Conservation (phyloP, 495 filamentous ascomycete genomes). For the Penicillium verhagenii region DNA sequence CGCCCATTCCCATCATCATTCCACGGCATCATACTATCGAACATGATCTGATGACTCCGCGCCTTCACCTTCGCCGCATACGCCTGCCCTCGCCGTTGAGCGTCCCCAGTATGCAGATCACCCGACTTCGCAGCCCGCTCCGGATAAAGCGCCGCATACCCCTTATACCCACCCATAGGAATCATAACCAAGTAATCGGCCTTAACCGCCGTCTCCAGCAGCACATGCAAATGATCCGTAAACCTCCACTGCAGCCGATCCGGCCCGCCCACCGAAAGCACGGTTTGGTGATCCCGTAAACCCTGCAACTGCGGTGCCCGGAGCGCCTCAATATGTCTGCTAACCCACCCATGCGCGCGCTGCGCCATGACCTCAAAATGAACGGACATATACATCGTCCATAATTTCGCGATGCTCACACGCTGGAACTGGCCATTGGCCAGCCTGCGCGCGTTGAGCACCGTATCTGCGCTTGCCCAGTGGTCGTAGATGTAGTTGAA, state of each 20-base stretch:
- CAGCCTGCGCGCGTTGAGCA: slow-evolving; percentile 11
- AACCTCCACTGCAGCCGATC: slow-evolving; percentile 18
- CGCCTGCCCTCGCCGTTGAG: background rate
- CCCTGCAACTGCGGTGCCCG: slow-evolving; percentile 17
- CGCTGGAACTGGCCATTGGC: background rate
- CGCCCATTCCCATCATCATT: background rate
- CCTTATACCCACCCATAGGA: slow-evolving; percentile 25
- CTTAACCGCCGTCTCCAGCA: slow-evolving; percentile 16
- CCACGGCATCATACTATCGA: background rate
- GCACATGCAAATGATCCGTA: slow-evolving; percentile 23
- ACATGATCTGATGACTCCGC: slow-evolving; percentile 2
- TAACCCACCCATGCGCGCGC: slow-evolving; percentile 33
- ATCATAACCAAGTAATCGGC: slow-evolving; percentile 29
- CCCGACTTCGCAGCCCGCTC: background rate
- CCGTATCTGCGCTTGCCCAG: slow-evolving; percentile 19
- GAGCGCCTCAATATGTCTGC: slow-evolving; percentile 19
- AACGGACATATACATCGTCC: slow-evolving; percentile 25
- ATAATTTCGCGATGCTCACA: slow-evolving; percentile 23
- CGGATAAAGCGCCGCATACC: slow-evolving; percentile 1
- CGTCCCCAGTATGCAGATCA: background rate
- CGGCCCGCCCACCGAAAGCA: background rate
- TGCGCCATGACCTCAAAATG: slow-evolving; percentile 27
- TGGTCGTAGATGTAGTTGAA: slow-evolving; percentile 31
- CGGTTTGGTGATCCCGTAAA: slow-evolving; percentile 2
- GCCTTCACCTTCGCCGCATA: slow-evolving; percentile 14